phyloP scores from a whole-genome alignment of 2,329 filamentous ascomycete genomes.

The Pseudocercospora vitis region DNA sequence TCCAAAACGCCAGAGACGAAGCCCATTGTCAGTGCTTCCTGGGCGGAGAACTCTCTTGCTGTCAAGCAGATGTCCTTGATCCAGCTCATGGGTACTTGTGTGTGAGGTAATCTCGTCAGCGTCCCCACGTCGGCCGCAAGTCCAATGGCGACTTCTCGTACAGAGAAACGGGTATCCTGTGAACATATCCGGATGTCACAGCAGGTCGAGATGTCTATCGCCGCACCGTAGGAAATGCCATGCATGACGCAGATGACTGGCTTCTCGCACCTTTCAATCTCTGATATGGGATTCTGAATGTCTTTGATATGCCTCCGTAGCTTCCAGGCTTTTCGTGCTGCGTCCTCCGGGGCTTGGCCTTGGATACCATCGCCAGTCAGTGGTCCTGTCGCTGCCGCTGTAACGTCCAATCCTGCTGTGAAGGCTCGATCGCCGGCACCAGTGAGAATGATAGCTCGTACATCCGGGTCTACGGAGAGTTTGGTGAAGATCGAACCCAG shows the following conservation, averaged over 20 bases:
- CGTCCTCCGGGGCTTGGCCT: constrained; percentile 22
- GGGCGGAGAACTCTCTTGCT: constrained; percentile 66
- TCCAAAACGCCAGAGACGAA: constrained; percentile 68
- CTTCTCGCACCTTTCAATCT: constrained; percentile 85
- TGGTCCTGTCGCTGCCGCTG: constrained; percentile 22
- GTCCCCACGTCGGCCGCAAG: constrained; percentile 78
- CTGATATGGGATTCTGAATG: constrained; percentile 76
- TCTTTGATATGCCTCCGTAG: constrained; percentile 69
- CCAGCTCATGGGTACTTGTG: constrained; percentile 70
- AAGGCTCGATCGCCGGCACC: constrained; percentile 77
- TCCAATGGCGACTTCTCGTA: constrained; percentile 81
- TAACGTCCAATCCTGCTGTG: constrained; percentile 72
- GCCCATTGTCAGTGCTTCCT: constrained; percentile 67
- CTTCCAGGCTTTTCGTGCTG: constrained; percentile 32
- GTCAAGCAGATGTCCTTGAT: constrained; percentile 76
- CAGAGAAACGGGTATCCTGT: constrained; percentile 60
- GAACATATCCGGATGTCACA: constrained; percentile 67
- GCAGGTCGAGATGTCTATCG: constrained; percentile 68
- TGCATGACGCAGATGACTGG: constrained; percentile 81
- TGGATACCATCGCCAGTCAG: constrained; percentile 9
- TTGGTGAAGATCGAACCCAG: constrained; percentile 68
- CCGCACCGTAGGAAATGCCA: constrained; percentile 73
- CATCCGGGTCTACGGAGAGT: constrained; percentile 68
- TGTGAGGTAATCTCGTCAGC: constrained; percentile 70
- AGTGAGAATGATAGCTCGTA: constrained; percentile 76